Percentiles rank a stretch among this genome's conserved stretches.
These are phyloP conservation scores for Chaetomium tenue DNA, from an alignment of 495 filamentous ascomycete genomes.

Conservation along the genomic window DNA sequence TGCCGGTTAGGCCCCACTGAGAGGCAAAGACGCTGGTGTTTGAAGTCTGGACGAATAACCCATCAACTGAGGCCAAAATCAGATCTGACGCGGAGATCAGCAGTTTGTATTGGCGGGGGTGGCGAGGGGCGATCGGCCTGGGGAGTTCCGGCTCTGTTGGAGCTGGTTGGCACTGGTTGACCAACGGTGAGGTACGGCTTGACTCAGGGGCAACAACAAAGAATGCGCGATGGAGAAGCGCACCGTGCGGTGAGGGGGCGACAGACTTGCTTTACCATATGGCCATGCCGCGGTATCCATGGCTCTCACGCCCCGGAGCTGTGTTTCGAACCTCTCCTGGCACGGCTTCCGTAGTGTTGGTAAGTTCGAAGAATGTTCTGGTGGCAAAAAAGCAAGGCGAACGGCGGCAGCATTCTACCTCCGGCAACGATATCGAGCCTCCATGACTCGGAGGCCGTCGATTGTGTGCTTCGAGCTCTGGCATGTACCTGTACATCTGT, in stretches of 20 bases:
- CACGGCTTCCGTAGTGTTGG: not conserved
- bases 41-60: not conserved
- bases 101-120: not conserved
- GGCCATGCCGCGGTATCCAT: not conserved
- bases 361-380: no score
- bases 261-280: not conserved
- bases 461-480: no score
- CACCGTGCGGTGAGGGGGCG: not conserved
- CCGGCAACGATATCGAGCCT: no score
- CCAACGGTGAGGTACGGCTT: slow-evolving; percentile 4
- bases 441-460: no score
- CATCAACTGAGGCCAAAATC: not conserved
- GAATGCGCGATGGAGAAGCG: not conserved
- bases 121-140: slow-evolving; percentile 11
- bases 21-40: slow-evolving; percentile 14
- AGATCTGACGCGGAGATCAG: slow-evolving; percentile 2
- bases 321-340: not conserved
- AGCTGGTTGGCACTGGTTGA: not conserved
- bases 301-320: not conserved
- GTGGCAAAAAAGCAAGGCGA: no score
- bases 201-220: slow-evolving; percentile 1
- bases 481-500: no score
- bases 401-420: no score
- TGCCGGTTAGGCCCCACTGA: not conserved
- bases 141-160: not conserved